A percentile compares a stretch with the other conserved stretches of the same genome.
Conservation (phyloP, 176 grass and related monocot genomes). For the Carex parvula region DNA sequence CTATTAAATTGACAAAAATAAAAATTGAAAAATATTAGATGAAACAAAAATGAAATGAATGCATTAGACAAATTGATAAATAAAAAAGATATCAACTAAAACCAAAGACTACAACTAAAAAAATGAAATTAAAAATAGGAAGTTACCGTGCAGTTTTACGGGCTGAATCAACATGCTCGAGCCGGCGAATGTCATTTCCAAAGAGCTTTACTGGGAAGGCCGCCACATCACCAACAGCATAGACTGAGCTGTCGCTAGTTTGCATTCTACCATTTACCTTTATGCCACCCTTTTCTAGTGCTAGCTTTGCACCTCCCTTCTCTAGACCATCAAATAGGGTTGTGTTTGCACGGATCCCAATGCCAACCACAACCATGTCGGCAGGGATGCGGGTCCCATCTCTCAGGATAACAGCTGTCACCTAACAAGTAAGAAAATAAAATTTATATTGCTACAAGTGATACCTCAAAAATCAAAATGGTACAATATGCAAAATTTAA, state of each 20-base stretch:
- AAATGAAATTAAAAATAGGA: neutral
- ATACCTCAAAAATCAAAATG: too few species aligned
- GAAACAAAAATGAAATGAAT: neutral
- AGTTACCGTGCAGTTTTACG: conserved; percentile 56
- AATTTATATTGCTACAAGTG: neutral
- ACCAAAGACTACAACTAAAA: neutral
- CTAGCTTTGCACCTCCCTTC: conserved; percentile 73
- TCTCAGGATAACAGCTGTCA: conserved; percentile 65
- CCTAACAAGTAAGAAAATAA: conserved; percentile 40
- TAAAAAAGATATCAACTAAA: neutral
- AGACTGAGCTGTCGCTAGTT: conserved; percentile 71
- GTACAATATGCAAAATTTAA: too few species aligned
- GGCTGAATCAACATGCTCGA: conserved; percentile 90
- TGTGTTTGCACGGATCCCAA: conserved; percentile 81
- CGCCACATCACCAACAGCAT: conserved; percentile 83
- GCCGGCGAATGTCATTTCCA: conserved; percentile 49
- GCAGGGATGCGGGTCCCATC: conserved; percentile 62
- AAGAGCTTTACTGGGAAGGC: conserved; percentile 81
- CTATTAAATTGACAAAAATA: conserved; percentile 15
- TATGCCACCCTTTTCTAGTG: conserved; percentile 77
- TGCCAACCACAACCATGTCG: conserved; percentile 93
- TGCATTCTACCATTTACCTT: conserved; percentile 89
- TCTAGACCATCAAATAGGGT: conserved; percentile 78
- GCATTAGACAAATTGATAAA: neutral
- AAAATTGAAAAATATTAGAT: neutral